A percentile compares a stretch with the other conserved stretches of the same genome.
Conservation (phyloP, 148 eudicot species). For the Silene conica region DNA sequence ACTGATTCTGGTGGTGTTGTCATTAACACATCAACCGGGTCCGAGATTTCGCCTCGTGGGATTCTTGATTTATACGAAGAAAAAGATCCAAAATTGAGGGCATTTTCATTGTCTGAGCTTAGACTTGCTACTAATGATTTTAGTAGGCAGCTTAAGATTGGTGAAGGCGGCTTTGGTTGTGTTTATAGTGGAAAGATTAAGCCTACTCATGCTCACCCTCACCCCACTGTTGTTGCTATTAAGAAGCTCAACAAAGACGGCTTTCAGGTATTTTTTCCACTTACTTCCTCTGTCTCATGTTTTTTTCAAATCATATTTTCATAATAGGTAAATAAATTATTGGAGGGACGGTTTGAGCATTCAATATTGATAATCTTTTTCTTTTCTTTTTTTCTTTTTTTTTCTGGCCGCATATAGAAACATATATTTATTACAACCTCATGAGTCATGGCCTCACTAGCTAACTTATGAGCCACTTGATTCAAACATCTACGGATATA, state of each 20-base stretch:
- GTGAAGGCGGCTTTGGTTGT: constrained; percentile 90
- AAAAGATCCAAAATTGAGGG: constrained; percentile 60
- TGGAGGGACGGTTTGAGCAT: too few species aligned
- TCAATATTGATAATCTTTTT: too few species aligned
- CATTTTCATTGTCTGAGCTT: constrained; percentile 54
- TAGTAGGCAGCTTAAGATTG: constrained; percentile 62
- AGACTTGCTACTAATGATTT: constrained; percentile 58
- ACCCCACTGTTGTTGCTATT: constrained; percentile 44
- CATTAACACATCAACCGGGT: constrained; percentile 43
- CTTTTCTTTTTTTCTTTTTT: too few species aligned
- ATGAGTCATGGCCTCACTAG: too few species aligned
- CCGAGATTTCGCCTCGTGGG: constrained; percentile 41
- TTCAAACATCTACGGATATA: too few species aligned
- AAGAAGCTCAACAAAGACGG: constrained; percentile 78
- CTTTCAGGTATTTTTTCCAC: constrained; percentile 48
- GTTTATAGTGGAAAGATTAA: constrained; percentile 68
- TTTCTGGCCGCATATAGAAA: too few species aligned
- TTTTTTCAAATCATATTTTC: too few species aligned
- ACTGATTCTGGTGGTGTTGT: constrained; percentile 28
- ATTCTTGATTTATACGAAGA: constrained; percentile 63
- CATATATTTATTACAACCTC: too few species aligned
- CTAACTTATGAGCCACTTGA: too few species aligned
- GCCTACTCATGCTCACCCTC: constrained; percentile 39
- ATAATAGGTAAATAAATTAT: too few species aligned
- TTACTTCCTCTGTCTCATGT: too few species aligned